Evolutionary conservation across 176 grass and related monocot genomes (phyloP), one percentile per base, ranked within the genome.

Genomic region (Oryza meridionalis): DNA sequence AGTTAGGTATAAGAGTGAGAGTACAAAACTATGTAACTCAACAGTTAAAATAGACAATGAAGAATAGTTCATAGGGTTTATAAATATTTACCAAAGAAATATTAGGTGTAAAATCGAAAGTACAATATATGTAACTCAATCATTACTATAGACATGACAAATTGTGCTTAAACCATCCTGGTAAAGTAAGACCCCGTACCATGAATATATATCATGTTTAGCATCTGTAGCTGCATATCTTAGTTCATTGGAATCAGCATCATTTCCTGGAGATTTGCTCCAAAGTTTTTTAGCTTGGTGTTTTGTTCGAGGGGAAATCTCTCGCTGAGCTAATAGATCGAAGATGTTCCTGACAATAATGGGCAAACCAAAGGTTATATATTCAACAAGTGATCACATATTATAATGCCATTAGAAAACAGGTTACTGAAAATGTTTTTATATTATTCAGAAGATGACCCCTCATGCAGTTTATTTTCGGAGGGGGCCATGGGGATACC

Each of bases 291-390:
- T 99, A 76, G 85, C 91, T 80, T 91, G 85, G 62, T 90, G 86
- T 53, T 96, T 99, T 76, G 85, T 86, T 85, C 69, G 85, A 86
- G 97, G 97, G 49, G 90, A 94, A 32, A 96, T 82, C 79, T 99
- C 97, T 72, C 97, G 91, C 65, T 88, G 84, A 85, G 80, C 74
- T 91, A 99, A 94, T 76, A 99, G 66, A 88, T 84, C 90, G 84
- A 84, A 89, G 70, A 99, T 89, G 88, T 99, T 99, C 84, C 88
- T 99, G 85, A 58, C 37, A 37, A 84, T 63, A 64, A 69, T 43
- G 13, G 13, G 74, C 21, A 75, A 55, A 19, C 21, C 17, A 84
- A 58, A 83, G 31, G 62, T 79, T 83, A 83, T 83, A 83, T 29
- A 83, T 79, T 75, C 22, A 86, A 69, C 25, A 87, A 69, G 77